phyloP scores from a whole-genome alignment of 306 rosid species.

The Rosa persica region DNA sequence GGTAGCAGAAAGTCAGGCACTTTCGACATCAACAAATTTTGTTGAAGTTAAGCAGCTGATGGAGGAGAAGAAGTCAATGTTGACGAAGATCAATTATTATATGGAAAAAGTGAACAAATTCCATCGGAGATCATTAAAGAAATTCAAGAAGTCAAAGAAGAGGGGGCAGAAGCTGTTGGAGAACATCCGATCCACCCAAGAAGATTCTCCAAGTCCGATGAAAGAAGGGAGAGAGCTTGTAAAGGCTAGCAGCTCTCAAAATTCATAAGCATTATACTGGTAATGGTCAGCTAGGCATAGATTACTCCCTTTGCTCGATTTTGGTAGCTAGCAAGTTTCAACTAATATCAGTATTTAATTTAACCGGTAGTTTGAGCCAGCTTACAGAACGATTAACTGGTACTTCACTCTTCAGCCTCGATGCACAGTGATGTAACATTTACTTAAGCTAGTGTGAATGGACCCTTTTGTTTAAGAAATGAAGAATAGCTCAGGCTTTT shows the following conservation, averaged over 20 bases:
- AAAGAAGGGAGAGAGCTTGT: not conserved
- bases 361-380: not conserved
- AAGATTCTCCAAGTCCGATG: not conserved
- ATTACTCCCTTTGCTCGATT: not conserved
- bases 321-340: not conserved
- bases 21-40: not conserved
- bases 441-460: not conserved
- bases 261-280: not conserved
- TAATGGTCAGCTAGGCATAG: not conserved
- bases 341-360: not conserved
- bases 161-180: not conserved
- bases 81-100: not conserved
- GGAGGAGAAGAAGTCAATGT: slow-evolving; percentile 15
- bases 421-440: not conserved
- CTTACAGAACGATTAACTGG: not conserved
- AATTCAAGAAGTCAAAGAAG: slow-evolving; percentile 1
- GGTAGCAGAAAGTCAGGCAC: slow-evolving; percentile 10
- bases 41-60: slow-evolving; percentile 16
- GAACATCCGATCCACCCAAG: not conserved
- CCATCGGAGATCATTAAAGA: not conserved
- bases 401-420: not conserved
- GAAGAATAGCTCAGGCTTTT: not conserved
- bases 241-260: not conserved
- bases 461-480: not conserved
- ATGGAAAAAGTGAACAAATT: rapidly evolving